phyloP scores from a whole-genome alignment of 2,329 filamentous ascomycete genomes.

The Microascus cirrosus region DNA sequence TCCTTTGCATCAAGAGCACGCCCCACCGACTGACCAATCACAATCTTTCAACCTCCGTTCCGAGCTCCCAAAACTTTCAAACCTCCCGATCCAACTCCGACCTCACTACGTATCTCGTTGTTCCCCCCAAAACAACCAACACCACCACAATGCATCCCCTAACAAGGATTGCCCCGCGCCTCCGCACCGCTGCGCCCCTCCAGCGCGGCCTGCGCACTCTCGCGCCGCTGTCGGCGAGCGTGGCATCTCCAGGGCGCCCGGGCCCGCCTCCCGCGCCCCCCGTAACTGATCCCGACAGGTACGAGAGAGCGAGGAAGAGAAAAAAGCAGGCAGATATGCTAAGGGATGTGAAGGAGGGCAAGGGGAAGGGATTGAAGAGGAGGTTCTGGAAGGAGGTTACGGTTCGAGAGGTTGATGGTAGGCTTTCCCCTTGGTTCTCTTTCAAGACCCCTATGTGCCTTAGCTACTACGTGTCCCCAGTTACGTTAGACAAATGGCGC shows the following conservation, averaged over 20 bases:
- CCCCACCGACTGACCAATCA: background rate
- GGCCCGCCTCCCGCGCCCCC: conserved; percentile 50
- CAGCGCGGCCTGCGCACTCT: conserved; percentile 14
- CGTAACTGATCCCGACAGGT: conserved; percentile 26
- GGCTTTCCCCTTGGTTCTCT: conserved; percentile 6
- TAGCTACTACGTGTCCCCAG: background rate
- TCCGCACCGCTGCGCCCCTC: background rate
- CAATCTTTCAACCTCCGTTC: background rate
- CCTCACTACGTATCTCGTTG: background rate
- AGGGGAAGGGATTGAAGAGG: conserved; percentile 39
- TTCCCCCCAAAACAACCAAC: background rate
- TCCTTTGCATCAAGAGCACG: background rate
- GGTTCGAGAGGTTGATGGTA: conserved; percentile 58
- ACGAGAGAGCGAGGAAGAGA: conserved; percentile 26
- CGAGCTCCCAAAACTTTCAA: background rate
- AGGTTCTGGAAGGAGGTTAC: conserved; percentile 84
- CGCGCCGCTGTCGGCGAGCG: conserved; percentile 27
- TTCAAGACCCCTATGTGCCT: background rate
- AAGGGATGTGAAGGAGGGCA: conserved; percentile 33
- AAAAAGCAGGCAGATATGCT: conserved; percentile 45
- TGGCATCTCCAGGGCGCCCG: conserved; percentile 38
- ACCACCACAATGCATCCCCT: background rate
- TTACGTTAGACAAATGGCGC: background rate
- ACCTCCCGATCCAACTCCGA: background rate
- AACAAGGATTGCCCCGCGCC: background rate